phyloP scores from a whole-genome alignment of 495 filamentous ascomycete species.

The Tricharina praecox region DNA sequence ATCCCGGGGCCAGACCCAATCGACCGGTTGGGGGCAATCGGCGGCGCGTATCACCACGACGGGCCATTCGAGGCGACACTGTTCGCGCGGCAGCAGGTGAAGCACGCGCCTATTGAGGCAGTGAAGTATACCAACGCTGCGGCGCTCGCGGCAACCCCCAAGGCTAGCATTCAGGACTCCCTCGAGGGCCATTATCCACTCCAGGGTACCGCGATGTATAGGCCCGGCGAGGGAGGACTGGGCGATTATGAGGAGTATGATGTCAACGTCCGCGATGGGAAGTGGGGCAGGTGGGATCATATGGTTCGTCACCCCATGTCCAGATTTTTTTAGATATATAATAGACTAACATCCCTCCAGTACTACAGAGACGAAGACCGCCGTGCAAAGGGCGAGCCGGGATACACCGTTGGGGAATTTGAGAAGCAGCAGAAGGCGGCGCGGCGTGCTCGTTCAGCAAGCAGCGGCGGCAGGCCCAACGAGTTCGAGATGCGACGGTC shows the following conservation, averaged over 20 bases:
- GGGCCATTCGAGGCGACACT: conserved; percentile 82
- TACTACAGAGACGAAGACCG: conserved; percentile 52
- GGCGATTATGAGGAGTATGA: conserved; percentile 64
- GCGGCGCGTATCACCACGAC: conserved; percentile 66
- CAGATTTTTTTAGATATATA: no score
- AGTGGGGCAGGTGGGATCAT: conserved; percentile 50
- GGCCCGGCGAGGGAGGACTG: conserved; percentile 55
- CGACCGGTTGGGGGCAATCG: conserved; percentile 53
- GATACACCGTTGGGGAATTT: conserved; percentile 48
- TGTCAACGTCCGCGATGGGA: conserved; percentile 62
- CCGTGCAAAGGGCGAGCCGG: conserved; percentile 67
- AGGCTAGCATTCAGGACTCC: conserved; percentile 59
- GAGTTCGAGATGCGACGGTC: no score
- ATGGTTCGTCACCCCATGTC: conserved; percentile 37
- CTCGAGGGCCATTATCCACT: conserved; percentile 62
- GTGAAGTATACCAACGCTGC: conserved; percentile 55
- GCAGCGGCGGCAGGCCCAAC: no score
- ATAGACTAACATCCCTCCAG: no score
- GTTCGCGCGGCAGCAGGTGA: conserved; percentile 42
- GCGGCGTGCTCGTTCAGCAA: no score
- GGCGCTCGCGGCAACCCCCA: conserved; percentile 67
- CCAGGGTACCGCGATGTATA: conserved; percentile 61
- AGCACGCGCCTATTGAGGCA: conserved; percentile 57
- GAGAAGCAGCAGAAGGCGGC: conserved; percentile 36
- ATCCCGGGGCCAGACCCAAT: conserved; percentile 60